phyloP scores from a whole-genome alignment of 768 basidiomycete species.

The Collybia sordida region DNA sequence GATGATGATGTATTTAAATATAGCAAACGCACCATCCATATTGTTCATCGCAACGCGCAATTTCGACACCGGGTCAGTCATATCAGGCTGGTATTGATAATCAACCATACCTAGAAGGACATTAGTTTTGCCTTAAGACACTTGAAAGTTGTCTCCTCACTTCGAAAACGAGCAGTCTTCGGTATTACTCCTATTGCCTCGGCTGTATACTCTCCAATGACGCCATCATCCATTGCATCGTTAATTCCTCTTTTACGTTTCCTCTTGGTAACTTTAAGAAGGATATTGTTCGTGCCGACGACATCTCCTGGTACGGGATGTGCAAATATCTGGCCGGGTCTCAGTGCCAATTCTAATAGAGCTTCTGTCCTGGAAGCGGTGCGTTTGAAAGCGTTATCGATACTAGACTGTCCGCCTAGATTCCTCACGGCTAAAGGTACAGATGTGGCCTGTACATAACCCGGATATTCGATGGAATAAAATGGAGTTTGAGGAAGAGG shows the following conservation, averaged over 20 bases:
- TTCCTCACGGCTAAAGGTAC: constrained; percentile 60
- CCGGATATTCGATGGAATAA: constrained; percentile 89
- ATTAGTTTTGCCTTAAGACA: neutral
- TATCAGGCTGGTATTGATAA: constrained; percentile 82
- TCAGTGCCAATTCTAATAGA: constrained; percentile 74
- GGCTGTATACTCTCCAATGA: constrained; percentile 69
- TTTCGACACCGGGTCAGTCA: constrained; percentile 65
- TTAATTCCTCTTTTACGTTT: constrained; percentile 44
- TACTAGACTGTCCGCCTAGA: constrained; percentile 66
- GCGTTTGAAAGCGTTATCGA: constrained; percentile 79
- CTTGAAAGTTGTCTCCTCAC: constrained; percentile 44
- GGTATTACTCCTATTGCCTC: constrained; percentile 73
- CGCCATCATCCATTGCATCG: constrained; percentile 25
- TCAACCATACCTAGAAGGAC: constrained; percentile 82
- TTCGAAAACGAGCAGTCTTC: constrained; percentile 87
- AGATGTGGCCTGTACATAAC: constrained; percentile 69
- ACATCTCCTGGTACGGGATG: constrained; percentile 86
- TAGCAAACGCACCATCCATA: constrained; percentile 70
- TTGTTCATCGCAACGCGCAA: constrained; percentile 73
- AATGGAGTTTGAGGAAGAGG: constrained; percentile 59
- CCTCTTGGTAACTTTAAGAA: constrained; percentile 81
- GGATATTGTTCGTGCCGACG: constrained; percentile 73
- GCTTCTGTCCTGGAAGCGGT: constrained; percentile 60
- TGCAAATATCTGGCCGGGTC: constrained; percentile 72
- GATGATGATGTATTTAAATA: neutral